Evolutionary conservation across 2,329 filamentous ascomycete genomes (phyloP).

Genomic region (Cordyceps pruinosa): DNA sequence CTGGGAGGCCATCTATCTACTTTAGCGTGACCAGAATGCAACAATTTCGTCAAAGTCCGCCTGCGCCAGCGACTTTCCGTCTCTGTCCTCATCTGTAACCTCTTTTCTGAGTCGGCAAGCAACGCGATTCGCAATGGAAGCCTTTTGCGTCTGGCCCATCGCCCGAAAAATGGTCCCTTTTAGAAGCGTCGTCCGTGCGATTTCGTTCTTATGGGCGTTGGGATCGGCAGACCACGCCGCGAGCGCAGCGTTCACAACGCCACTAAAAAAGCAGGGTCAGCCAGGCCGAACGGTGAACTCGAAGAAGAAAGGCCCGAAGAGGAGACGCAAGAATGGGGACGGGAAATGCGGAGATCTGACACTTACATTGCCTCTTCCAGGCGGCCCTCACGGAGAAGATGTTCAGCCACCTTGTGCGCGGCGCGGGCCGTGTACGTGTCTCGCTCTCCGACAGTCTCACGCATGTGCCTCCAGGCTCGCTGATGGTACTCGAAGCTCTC

Average conservation of each 20-base stretch:
- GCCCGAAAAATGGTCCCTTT: conserved; percentile 11
- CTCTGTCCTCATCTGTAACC: conserved; percentile 9
- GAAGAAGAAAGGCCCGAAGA: not conserved
- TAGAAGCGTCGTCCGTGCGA: conserved; percentile 13
- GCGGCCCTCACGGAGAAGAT: not conserved
- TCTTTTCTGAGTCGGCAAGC: conserved; percentile 10
- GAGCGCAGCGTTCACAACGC: not conserved
- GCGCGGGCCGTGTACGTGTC: conserved; percentile 11
- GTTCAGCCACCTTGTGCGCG: conserved; percentile 13
- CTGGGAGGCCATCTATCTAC: too few species aligned
- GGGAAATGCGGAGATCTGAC: not conserved
- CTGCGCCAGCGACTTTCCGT: not conserved
- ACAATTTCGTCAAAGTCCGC: conserved; percentile 15
- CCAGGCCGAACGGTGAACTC: too few species aligned
- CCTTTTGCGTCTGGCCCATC: conserved; percentile 10
- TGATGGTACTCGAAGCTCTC: conserved; percentile 13
- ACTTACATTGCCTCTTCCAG: conserved; percentile 12
- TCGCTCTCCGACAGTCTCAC: conserved; percentile 10
- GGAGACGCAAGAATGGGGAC: not conserved
- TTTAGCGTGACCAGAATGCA: conserved; percentile 10
- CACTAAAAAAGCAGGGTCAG: not conserved
- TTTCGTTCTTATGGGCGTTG: conserved; percentile 13
- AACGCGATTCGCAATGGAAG: conserved; percentile 7
- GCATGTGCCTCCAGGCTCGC: conserved; percentile 12
- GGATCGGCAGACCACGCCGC: conserved; percentile 9